Evolutionary conservation across 2,329 filamentous ascomycete genomes (phyloP), one percentile per base, ranked within the genome.

Genomic region (Diaporthe sp.): DNA sequence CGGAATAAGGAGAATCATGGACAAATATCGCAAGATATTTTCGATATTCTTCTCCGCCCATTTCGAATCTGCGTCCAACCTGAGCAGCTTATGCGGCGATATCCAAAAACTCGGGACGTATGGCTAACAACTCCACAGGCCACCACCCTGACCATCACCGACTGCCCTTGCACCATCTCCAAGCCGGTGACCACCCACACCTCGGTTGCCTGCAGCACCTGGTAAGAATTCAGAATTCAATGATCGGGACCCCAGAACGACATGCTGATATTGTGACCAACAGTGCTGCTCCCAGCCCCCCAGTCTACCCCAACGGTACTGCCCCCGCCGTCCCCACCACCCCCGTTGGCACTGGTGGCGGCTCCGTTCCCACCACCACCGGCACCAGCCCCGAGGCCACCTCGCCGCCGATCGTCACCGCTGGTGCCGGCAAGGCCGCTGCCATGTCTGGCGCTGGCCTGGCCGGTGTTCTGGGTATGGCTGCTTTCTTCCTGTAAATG

Each of bases 91-190:
- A 44, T 10, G 4, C 51, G 39, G 44, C 32, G 17, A n/a, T 5
- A 71, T n/a, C 10, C 9, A 35, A 35, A 2, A 25, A 19, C 15
- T 1, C 75, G 35, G 55, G 30, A 75, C 44, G 42, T 17, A 25
- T 58, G 39, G 63, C 77, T 79, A 75, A 78, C 77, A 30, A 53
- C 22, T 7, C 35, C 65, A 25, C 69, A 91, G 89, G 84, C 92
- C 82, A 92, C 91, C 82, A 92, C 91, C 82, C 84, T 93, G 83
- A 94, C 92, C 86, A 90, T 94, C 88, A 90, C 90, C 79, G 87
- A 92, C 88, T 93, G 92, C 89, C 90, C 92, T 79, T 93, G 91
- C 91, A 94, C 90, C 81, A 81, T 91, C 84, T 88, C 86, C 85
- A 89, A 88, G 86, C 89, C 90, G 71, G 85, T 91, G 79, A 84